phyloP scores from a whole-genome alignment of 257 asterid species.

The Paulownia fortunei region DNA sequence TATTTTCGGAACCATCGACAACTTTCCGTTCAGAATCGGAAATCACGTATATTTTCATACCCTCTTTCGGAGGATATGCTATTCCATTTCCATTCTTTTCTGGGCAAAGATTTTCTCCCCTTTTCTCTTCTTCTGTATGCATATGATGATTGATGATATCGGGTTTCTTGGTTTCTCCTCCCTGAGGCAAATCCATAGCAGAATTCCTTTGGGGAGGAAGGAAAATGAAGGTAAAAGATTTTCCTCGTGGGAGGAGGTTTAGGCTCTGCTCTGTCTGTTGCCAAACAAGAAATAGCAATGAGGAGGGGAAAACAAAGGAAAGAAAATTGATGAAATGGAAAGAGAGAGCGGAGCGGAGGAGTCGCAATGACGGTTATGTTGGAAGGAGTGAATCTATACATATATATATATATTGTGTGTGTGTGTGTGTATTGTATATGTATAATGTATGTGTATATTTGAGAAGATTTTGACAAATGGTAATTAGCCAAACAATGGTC shows the following conservation, averaged over 20 bases:
- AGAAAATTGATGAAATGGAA: slow-evolving; percentile 17
- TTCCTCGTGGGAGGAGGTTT: slow-evolving; percentile 24
- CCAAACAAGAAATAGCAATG: background rate
- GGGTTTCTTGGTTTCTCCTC: slow-evolving; percentile 12
- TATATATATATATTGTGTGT: background rate
- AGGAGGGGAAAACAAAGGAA: slow-evolving; percentile 16
- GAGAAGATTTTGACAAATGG: background rate
- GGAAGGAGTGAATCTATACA: slow-evolving; percentile 18
- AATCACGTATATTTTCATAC: background rate
- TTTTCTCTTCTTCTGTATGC: background rate
- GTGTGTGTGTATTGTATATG: background rate
- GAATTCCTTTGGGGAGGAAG: background rate
- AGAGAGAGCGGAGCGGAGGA: slow-evolving; percentile 27
- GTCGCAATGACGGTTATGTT: slow-evolving; percentile 37
- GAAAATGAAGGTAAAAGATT: slow-evolving; percentile 12
- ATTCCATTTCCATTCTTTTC: slow-evolving; percentile 24
- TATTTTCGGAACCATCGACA: slow-evolving; percentile 7
- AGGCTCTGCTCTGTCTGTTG: background rate
- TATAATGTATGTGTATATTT: background rate
- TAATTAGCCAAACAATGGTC: slow-evolving; percentile 28
- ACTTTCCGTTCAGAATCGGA: slow-evolving; percentile 22
- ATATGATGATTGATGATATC: slow-evolving; percentile 7
- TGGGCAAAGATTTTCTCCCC: background rate
- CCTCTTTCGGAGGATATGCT: background rate
- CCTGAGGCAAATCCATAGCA: slow-evolving; percentile 30